These are phyloP conservation scores for Peterozyma xylosa DNA, from an alignment of 805 yeast genomes.

Conservation along the genomic window DNA sequence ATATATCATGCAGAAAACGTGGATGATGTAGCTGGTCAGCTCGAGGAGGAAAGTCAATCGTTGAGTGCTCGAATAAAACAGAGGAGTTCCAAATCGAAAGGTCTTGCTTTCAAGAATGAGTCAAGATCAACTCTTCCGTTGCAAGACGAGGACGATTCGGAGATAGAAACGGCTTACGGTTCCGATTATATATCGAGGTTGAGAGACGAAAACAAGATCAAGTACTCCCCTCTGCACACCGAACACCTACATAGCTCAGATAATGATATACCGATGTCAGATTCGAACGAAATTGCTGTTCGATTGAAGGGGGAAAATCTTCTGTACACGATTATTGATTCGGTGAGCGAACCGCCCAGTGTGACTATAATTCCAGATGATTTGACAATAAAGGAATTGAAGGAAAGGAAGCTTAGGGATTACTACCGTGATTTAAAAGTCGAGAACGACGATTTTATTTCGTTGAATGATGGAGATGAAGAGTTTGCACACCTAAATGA, in stretches of 20 bases:
- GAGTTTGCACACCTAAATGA: conserved; percentile 6
- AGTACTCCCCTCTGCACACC: not conserved
- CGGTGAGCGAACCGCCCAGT: no score
- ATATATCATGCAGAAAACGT: not conserved
- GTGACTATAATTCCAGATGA: conserved; percentile 12
- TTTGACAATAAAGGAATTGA: conserved; percentile 12
- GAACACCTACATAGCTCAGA: no score
- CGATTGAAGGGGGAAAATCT: no score
- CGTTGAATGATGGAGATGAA: conserved; percentile 8
- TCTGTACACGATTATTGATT: no score
- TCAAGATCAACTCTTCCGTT: not conserved
- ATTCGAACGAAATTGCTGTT: no score
- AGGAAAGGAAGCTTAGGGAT: conserved; percentile 14
- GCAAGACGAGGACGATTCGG: not conserved
- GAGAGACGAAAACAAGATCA: conserved; percentile 3
- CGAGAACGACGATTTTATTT: conserved; percentile 3
- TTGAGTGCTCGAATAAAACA: not conserved
- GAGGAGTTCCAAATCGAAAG: no score
- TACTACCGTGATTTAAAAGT: conserved; percentile 5
- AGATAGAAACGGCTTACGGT: not conserved
- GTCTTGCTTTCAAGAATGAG: no score
- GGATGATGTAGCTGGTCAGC: not conserved
- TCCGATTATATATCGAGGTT: conserved; percentile 1
- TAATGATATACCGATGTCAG: no score
- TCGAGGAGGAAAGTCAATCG: no score